Evolutionary conservation across 1,139 yeast species (phyloP), one percentile per base, ranked within the genome.

Genomic region (Pichia sp.): DNA sequence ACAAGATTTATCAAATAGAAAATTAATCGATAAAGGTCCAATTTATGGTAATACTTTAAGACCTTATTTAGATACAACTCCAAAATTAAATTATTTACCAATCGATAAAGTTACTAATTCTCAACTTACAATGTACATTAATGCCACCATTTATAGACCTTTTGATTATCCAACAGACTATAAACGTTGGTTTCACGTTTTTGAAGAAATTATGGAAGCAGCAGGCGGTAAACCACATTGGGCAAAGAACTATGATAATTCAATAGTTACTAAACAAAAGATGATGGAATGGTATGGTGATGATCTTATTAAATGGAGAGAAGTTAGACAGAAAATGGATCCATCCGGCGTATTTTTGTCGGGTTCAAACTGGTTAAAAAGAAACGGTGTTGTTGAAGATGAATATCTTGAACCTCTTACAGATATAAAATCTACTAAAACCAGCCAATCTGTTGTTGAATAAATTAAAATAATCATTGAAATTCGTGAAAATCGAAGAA

Each of bases 191-290:
- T 91, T 75, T 63, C 74, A 75, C 40, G 69, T 70, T n/a, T 91
- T 91, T 61, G 98, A 91, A 62, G 73, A 75, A 44, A 74, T 86
- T 2, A 70, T 89, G 70, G 70, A 72, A 41, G 77, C 75, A 27
- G 89, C 83, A 19, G 89, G 85, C 31, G 98, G 98, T 37, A 85
- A 81, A 59, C 98, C 98, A 2, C 98, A 91, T 61, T 91, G 98
- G 98, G 98, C 98, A n/a, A 91, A 91, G 69, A 89, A 89, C 63
- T 91, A 88, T 60, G 71, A 88, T 50, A 96, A 96, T 3, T 64
- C 79, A 25, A 70, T 80, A 51, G 96, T 96, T 2, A 78, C 87
- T 56, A 75, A 78, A 30, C 72, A 76, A 4, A 75, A 76, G 48
- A 78, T 86, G 68, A 66, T 69, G 42, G 76, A 77, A 49, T 86